phyloP scores from a whole-genome alignment of 371 early-diverging fungal species.

The Cokeromyces recurvatus region DNA sequence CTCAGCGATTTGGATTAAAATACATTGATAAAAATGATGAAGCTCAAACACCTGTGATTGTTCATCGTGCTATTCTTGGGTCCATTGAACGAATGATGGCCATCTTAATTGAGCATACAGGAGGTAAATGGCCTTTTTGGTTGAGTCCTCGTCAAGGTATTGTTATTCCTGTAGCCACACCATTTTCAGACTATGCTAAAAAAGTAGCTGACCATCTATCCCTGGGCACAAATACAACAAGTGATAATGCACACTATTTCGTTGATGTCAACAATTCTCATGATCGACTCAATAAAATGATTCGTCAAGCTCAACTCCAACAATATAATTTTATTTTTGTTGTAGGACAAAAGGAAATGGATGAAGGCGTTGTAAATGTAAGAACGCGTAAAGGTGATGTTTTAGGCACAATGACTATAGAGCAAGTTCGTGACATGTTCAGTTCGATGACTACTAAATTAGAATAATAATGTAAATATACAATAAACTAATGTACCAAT shows the following conservation, averaged over 20 bases:
- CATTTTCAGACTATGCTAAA: constrained; percentile 44
- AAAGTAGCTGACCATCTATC: constrained; percentile 35
- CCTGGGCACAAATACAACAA: constrained; percentile 17
- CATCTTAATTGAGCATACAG: constrained; percentile 88
- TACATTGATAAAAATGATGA: constrained; percentile 60
- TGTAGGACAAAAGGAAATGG: constrained; percentile 91
- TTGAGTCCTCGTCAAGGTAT: constrained; percentile 94
- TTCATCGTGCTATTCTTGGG: constrained; percentile 95
- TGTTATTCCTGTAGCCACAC: constrained; percentile 78
- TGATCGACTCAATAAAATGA: constrained; percentile 93
- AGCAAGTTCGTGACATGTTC: constrained; percentile 45
- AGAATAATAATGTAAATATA: too few relatives aligned
- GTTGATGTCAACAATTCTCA: constrained; percentile 80
- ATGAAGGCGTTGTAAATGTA: constrained; percentile 80
- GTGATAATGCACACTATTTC: constrained; percentile 41
- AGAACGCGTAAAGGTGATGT: constrained; percentile 67
- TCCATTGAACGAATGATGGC: constrained; percentile 95
- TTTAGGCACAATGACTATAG: constrained; percentile 42
- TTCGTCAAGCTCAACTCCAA: constrained; percentile 84
- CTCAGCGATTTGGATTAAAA: constrained; percentile 82
- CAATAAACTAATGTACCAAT: too few relatives aligned
- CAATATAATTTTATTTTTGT: constrained; percentile 94
- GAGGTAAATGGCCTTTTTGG: constrained; percentile 98
- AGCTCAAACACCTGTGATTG: constrained; percentile 84
- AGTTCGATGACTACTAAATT: constrained; percentile 27